Percentiles rank a stretch among this genome's conserved stretches.
Evolutionary conservation across 2,329 filamentous ascomycete genomes (phyloP).

Genomic region (Phialophora macrospora): DNA sequence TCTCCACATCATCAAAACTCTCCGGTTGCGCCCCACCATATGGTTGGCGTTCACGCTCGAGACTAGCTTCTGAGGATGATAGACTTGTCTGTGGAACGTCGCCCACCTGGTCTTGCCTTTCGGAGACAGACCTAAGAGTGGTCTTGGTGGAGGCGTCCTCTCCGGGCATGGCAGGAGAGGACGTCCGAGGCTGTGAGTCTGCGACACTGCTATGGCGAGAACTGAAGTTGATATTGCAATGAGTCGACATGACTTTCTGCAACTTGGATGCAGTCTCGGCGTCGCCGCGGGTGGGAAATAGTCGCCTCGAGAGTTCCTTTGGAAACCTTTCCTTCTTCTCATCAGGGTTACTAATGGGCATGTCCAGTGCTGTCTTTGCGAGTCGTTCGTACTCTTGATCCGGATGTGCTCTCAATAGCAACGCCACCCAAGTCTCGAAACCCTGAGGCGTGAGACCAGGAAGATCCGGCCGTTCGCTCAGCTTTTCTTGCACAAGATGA

Average conservation of each 20-base stretch:
- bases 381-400: constrained; percentile 75
- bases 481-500: constrained; percentile 64
- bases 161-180: constrained; percentile 31
- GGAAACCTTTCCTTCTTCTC: constrained; percentile 75
- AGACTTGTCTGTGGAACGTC: constrained; percentile 20
- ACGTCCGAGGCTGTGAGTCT: constrained; percentile 38
- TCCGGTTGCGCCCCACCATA: constrained; percentile 18
- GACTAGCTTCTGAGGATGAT: constrained; percentile 44
- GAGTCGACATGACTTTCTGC: constrained; percentile 62
- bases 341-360: constrained; percentile 71
- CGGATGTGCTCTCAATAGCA: constrained; percentile 75
- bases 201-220: constrained; percentile 43
- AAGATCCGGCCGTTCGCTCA: constrained; percentile 60
- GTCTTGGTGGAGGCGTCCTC: constrained; percentile 34
- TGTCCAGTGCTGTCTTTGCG: constrained; percentile 67
- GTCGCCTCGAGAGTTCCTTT: constrained; percentile 73
- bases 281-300: constrained; percentile 69
- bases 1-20: constrained; percentile 44
- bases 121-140: constrained; percentile 36
- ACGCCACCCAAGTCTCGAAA: constrained; percentile 72
- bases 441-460: constrained; percentile 71
- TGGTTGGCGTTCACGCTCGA: constrained; percentile 41
- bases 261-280: constrained; percentile 63
- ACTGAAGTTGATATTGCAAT: constrained; percentile 55
- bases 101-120: constrained; percentile 17